Base-by-base conservation (phyloP, 1,139 yeast genomes). In the Scheffersomyces lignicola region DNA sequence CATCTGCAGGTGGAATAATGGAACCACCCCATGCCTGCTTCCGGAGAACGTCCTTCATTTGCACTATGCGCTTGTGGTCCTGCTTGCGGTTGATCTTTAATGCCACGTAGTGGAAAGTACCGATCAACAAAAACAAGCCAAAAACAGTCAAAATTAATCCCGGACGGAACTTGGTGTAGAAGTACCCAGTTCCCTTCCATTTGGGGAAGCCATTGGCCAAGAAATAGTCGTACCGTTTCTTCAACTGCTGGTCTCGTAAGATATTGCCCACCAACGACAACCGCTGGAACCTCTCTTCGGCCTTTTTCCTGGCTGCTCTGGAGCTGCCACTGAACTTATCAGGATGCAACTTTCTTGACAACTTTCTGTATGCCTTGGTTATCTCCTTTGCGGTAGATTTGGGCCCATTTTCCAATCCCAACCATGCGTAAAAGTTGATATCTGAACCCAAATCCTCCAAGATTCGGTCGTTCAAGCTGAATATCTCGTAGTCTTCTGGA, bases 181-280 rank as follows among this genome's bases (percentile, higher is more conserved):
- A 66, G 53, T 75, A 78, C 0, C 70, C 76, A 2, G 75, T 62
- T 0, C 75, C 77, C 39, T 75, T 79, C 78, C 86, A 87, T 40
- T 73, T 72, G 4, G 98, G 99, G 60, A 92, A 92, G 3, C 98
- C 99, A 47, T 81, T 77, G 25, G 75, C 69, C 38, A 85, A 66
- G 60, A 87, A 92, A 58, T 81, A 90, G 57, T 92, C 97, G 56
- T 92, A 92, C 12, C 92, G 71, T 44, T 81, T 83, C 41, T 83
- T 78, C 39, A 76, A 72, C 7, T 77, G 69, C 33, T 76, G 74
- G 39, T 69, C 74, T 42, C 89, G 68, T 40, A 90, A 71, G 37
- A 89, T 81, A 50, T 83, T 77, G 31, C 88, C 83, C 13, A 87
- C 88, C 20, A 79, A 60, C 16, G 92, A 84, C 33, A 90, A 70